phyloP scores from a whole-genome alignment of 1,284 basidiomycete genomes.

The Neolentinus lepideus region DNA sequence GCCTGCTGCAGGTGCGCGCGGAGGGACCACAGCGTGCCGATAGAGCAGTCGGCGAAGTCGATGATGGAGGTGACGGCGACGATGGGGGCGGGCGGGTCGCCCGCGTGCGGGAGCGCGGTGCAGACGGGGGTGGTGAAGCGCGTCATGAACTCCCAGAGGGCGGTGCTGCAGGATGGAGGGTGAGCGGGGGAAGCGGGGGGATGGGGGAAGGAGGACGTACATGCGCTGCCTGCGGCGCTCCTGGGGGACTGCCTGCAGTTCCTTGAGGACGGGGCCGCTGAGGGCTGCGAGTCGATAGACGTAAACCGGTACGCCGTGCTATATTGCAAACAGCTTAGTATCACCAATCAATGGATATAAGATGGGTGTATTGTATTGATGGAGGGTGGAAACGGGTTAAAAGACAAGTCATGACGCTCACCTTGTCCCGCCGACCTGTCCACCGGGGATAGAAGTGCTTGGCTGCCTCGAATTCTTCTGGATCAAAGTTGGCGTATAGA shows the following conservation, averaged over 20 bases:
- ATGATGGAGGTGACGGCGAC: slow-evolving; percentile 66
- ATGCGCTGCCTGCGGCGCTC: slow-evolving; percentile 63
- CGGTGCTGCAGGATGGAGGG: slow-evolving; percentile 28
- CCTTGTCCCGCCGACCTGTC: slow-evolving; percentile 73
- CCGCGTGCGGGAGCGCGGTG: slow-evolving; percentile 50
- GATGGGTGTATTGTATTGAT: neutral
- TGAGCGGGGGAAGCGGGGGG: slow-evolving; percentile 2
- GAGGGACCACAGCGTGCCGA: slow-evolving; percentile 60
- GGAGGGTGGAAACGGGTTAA: neutral
- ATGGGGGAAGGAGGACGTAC: slow-evolving; percentile 31
- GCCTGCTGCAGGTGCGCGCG: slow-evolving; percentile 68
- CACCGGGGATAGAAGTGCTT: slow-evolving; percentile 69
- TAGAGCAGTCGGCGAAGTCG: slow-evolving; percentile 55
- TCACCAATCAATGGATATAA: neutral
- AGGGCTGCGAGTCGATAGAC: slow-evolving; percentile 63
- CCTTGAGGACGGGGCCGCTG: slow-evolving; percentile 42
- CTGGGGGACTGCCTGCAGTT: slow-evolving; percentile 45
- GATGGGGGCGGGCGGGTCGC: slow-evolving; percentile 42
- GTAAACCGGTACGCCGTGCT: slow-evolving; percentile 67
- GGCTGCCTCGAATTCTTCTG: slow-evolving; percentile 50
- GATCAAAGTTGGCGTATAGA: slow-evolving; percentile 52
- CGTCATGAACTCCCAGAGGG: slow-evolving; percentile 59
- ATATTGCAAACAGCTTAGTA: neutral
- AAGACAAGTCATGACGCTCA: slow-evolving; percentile 20
- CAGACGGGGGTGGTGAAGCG: slow-evolving; percentile 61